phyloP scores from a whole-genome alignment of 768 basidiomycete genomes.

The Suillus sp. region DNA sequence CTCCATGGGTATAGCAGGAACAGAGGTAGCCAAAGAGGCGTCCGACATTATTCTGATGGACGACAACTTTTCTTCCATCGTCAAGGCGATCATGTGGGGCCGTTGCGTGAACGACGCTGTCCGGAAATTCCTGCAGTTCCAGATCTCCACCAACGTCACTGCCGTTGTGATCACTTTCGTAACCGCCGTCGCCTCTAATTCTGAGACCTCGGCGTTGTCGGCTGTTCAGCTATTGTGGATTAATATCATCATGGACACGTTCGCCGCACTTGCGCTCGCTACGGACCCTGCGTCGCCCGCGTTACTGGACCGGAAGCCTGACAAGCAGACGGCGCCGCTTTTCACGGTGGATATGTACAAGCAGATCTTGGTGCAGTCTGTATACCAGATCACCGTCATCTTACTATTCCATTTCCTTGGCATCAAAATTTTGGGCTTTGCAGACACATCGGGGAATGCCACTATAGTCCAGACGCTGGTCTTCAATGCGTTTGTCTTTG shows the following conservation, averaged over 20 bases:
- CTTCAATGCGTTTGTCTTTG: constrained; percentile 98
- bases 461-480: constrained; percentile 78
- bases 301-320: constrained; percentile 87
- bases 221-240: constrained; percentile 99
- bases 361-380: constrained; percentile 88
- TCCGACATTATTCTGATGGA: constrained; percentile 99
- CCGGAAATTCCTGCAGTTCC: constrained; percentile 97
- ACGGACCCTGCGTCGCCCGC: constrained; percentile 89
- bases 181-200: constrained; percentile 76
- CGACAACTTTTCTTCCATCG: constrained; percentile 94
- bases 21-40: constrained; percentile 98
- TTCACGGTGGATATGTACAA: constrained; percentile 96
- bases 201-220: constrained; percentile 84
- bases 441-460: constrained; percentile 36
- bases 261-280: constrained; percentile 95
- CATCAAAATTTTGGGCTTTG: constrained; percentile 63
- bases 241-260: constrained; percentile 99
- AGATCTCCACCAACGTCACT: constrained; percentile 91
- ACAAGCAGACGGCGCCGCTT: constrained; percentile 84
- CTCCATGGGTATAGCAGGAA: constrained; percentile 95
- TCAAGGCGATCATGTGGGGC: constrained; percentile 99
- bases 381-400: constrained; percentile 81
- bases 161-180: constrained; percentile 94
- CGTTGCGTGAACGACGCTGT: constrained; percentile 98
- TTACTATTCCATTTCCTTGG: constrained; percentile 92